Percentiles rank a stretch among this genome's conserved stretches.
Conservation (phyloP, 768 basidiomycete genomes). For the Solioccasus polychromus region DNA sequence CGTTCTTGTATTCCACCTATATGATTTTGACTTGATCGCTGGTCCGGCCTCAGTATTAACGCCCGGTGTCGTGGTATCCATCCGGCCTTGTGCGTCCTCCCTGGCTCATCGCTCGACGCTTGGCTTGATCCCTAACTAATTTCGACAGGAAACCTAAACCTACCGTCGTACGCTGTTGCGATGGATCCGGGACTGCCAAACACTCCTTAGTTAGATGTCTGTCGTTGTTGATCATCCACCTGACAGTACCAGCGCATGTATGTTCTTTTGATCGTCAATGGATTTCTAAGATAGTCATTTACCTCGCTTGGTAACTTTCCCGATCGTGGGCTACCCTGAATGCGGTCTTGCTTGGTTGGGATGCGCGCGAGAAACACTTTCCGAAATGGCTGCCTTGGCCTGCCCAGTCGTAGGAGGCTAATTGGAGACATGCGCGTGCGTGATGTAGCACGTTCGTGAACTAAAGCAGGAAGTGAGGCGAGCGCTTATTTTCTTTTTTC, state of each 20-base stretch:
- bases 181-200: too few relatives aligned
- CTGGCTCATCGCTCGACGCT: slow-evolving; percentile 1
- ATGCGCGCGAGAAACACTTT: too few relatives aligned
- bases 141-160: slow-evolving; percentile 3
- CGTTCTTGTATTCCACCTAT: slow-evolving; percentile 16
- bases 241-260: too few relatives aligned
- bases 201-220: too few relatives aligned
- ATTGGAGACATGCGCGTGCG: neutral
- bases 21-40: slow-evolving; percentile 2
- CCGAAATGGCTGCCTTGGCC: too few relatives aligned
- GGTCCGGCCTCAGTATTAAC: slow-evolving; percentile 2
- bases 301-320: slow-evolving; percentile 3
- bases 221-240: too few relatives aligned
- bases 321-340: neutral
- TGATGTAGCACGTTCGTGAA: slow-evolving; percentile 25
- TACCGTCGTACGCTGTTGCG: neutral
- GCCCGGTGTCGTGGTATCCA: slow-evolving; percentile 4
- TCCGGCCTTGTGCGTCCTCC: slow-evolving; percentile 15
- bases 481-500: neutral
- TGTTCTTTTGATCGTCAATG: slow-evolving; percentile 5
- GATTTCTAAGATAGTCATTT: slow-evolving; percentile 13
- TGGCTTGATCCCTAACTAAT: neutral
- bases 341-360: too few relatives aligned
- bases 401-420: neutral
- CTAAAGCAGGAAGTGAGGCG: neutral